Conservation (phyloP, 1,284 basidiomycete species). For the Cystobasidium pallidum region DNA sequence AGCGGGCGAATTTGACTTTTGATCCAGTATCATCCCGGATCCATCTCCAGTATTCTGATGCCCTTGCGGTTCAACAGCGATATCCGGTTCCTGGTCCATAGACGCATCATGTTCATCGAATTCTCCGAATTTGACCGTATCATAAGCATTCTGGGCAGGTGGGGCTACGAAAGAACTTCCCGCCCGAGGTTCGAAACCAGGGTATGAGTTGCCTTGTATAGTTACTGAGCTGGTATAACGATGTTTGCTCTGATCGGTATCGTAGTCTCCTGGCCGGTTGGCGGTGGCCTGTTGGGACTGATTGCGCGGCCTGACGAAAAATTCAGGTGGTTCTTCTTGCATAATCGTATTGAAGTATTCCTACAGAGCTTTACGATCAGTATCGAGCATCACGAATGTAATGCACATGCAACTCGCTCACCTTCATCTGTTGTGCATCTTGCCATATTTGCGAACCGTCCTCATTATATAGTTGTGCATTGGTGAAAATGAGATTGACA, state of each 20-base stretch:
- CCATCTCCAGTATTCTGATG: background rate
- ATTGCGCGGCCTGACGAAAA: slow-evolving; percentile 39
- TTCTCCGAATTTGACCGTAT: slow-evolving; percentile 26
- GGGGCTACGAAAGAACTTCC: background rate
- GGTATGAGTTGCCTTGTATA: slow-evolving; percentile 19
- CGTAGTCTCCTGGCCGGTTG: background rate
- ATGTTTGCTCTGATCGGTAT: background rate
- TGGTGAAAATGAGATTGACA: slow-evolving; percentile 50
- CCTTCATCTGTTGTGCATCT: slow-evolving; percentile 51
- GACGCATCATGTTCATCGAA: slow-evolving; percentile 20
- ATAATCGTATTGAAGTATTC: slow-evolving; percentile 50
- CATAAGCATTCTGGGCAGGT: slow-evolving; percentile 21
- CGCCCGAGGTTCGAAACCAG: background rate
- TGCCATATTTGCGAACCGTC: slow-evolving; percentile 51
- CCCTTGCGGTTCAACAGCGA: background rate
- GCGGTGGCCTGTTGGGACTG: slow-evolving; percentile 19
- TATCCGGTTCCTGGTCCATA: slow-evolving; percentile 8
- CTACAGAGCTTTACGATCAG: slow-evolving; percentile 22
- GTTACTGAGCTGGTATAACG: background rate
- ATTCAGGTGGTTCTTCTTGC: slow-evolving; percentile 50
- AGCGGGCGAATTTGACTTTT: background rate
- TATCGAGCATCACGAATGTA: too few species aligned
- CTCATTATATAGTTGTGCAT: slow-evolving; percentile 53
- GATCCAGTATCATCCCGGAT: slow-evolving; percentile 7
- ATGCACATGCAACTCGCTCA: slow-evolving; percentile 13